Percentiles rank a stretch among this genome's conserved stretches.
Conservation (phyloP, 805 yeast species). For the Kuraishia floccosa region DNA sequence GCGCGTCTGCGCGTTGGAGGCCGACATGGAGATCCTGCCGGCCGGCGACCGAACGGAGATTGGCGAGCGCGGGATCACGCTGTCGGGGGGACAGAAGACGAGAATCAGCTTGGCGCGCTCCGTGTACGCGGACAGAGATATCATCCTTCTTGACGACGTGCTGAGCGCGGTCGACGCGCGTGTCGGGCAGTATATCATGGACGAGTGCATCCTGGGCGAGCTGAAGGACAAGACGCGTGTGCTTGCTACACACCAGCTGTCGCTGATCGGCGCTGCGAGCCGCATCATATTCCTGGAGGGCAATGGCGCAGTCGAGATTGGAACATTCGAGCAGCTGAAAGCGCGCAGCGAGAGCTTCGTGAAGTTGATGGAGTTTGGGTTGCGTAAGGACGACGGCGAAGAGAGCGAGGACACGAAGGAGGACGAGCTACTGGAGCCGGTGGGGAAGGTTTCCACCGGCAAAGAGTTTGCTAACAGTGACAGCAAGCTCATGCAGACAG, state of each 20-base stretch:
- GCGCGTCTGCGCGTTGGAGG: constrained; percentile 52
- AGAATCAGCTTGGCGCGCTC: constrained; percentile 72
- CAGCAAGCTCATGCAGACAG: constrained; percentile 34
- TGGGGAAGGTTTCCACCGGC: constrained; percentile 5
- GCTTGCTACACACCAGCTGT: constrained; percentile 75
- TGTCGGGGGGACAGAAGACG: constrained; percentile 86
- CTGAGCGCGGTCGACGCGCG: constrained; percentile 81
- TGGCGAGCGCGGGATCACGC: constrained; percentile 77
- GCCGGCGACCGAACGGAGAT: constrained; percentile 74
- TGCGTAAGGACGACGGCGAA: constrained; percentile 14
- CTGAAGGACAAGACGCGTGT: constrained; percentile 50
- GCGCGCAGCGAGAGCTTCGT: constrained; percentile 32
- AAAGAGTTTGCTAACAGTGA: constrained; percentile 24
- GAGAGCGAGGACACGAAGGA: constrained; percentile 11
- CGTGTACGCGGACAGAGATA: constrained; percentile 58
- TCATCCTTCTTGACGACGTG: constrained; percentile 66
- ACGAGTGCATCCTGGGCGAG: constrained; percentile 50
- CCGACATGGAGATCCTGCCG: constrained; percentile 56
- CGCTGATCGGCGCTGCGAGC: constrained; percentile 58
- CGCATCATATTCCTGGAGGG: constrained; percentile 55
- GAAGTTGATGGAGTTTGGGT: constrained; percentile 36
- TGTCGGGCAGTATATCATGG: constrained; percentile 73
- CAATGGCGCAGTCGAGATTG: constrained; percentile 48
- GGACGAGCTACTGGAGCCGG: constrained; percentile 6
- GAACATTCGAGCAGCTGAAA: constrained; percentile 44